Conservation (phyloP, 257 asterid genomes). For the Primulina huaijiensis region DNA sequence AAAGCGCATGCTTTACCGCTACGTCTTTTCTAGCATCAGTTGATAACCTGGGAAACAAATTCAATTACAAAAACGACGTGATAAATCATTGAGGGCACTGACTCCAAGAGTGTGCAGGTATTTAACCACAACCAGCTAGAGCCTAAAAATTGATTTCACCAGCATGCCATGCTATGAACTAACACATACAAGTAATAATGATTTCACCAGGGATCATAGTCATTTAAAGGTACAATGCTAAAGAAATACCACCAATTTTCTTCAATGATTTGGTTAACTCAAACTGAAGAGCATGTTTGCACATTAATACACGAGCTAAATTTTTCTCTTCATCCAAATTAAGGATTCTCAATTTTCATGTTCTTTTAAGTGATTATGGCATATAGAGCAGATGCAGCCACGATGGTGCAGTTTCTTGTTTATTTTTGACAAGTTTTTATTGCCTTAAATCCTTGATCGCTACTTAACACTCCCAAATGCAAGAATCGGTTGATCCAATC, state of each 20-base stretch:
- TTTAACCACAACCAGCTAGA: slow-evolving; percentile 17
- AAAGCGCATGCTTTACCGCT: slow-evolving; percentile 85
- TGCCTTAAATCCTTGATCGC: neutral
- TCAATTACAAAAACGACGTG: slow-evolving; percentile 10
- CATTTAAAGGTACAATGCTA: slow-evolving; percentile 1
- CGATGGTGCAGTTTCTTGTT: neutral
- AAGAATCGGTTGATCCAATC: neutral
- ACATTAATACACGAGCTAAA: neutral
- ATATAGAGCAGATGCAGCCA: neutral
- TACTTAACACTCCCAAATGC: slow-evolving; percentile 6
- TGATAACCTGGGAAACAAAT: slow-evolving; percentile 59
- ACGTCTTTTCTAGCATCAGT: slow-evolving; percentile 56
- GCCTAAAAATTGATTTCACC: neutral
- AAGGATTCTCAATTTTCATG: neutral
- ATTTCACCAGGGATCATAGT: neutral
- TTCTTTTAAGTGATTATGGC: neutral
- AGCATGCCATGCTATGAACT: slow-evolving; percentile 4
- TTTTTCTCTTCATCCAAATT: neutral
- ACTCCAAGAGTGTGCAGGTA: neutral
- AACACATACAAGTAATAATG: neutral
- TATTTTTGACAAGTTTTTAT: neutral
- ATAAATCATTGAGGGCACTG: slow-evolving; percentile 8
- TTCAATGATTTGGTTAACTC: neutral
- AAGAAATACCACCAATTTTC: neutral
- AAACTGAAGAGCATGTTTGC: neutral